Evolutionary conservation across 2,329 filamentous ascomycete genomes (phyloP), one percentile per base, ranked within the genome.

Genomic region (Cordyceps fumosorosea): DNA sequence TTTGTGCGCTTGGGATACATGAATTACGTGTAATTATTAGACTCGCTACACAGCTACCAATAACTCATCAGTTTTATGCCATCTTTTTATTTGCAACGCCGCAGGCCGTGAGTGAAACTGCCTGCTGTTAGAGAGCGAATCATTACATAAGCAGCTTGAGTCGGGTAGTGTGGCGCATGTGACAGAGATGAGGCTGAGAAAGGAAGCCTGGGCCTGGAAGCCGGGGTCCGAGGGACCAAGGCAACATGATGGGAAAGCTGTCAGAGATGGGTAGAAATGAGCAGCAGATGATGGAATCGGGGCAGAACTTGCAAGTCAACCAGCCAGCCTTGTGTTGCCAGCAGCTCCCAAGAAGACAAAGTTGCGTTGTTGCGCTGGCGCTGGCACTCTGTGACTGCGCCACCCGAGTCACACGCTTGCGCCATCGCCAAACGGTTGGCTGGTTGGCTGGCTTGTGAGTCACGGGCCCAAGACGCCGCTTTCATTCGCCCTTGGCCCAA

Each of bases 391-490:
- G 50, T 55, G 59, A 61, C 59, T 61, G 59, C 59, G 59, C 59
- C 59, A 61, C 59, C 5, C 59, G 59, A 55, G 59, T 61, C 51
- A 61, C 59, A 61, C 59, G 51, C 59, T 29, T 10, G 29, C 51
- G 52, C 44, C 45, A 59, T 44, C 20, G 45, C 20, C 8, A 18
- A 37, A 37, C 20, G 54, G 44, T 7, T n/a, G 42, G 42, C 42
- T n/a, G 42, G 11, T 37, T 14, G 34, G 34, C 34, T 20, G 44
- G 37, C 42, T 20, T 48, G 67, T 69, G 67, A 69, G 64, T 69
- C 67, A 69, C 67, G 63, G 65, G 68, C 66, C 29, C 29, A 4
- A 68, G 68, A 66, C 67, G 67, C 62, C 62, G 57, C 61, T 37
- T 60, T 32, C 63, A 58, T 24, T 29, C 29, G 29, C 29, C 22